phyloP scores from a whole-genome alignment of 2,329 filamentous ascomycete species.

The Chrysoporthe puriensis region DNA sequence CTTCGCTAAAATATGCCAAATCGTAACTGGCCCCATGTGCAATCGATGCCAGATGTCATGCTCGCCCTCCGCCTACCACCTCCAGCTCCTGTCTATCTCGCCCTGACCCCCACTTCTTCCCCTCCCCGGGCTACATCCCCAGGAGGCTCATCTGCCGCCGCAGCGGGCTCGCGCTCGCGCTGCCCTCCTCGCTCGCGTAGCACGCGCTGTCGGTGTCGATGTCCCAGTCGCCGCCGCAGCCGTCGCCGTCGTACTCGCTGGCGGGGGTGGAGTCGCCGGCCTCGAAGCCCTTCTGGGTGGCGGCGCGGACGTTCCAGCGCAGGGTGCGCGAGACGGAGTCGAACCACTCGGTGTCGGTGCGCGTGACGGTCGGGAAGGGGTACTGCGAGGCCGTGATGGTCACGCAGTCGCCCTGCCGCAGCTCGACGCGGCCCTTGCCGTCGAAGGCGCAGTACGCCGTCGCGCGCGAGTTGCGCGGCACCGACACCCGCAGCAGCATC shows the following conservation, averaged over 20 bases:
- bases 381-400: constrained; percentile 96
- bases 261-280: constrained; percentile 40
- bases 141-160: constrained; percentile 75
- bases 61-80: not conserved
- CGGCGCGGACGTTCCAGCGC: constrained; percentile 92
- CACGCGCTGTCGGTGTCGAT: constrained; percentile 86
- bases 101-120: not conserved
- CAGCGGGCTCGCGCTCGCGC: constrained; percentile 67
- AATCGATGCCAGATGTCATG: not conserved
- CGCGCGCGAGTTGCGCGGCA: constrained; percentile 82
- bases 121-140: constrained; percentile 53
- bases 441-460: constrained; percentile 98
- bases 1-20: too few species aligned
- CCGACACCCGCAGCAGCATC: constrained; percentile 85
- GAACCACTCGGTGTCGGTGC: constrained; percentile 92
- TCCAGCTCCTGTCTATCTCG: not conserved
- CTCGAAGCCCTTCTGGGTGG: constrained; percentile 89
- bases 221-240: constrained; percentile 76
- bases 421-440: constrained; percentile 92
- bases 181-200: constrained; percentile 74
- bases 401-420: constrained; percentile 91
- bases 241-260: constrained; percentile 47
- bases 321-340: constrained; percentile 90
- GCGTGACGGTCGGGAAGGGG: constrained; percentile 94
- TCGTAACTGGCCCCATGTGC: not conserved